These are phyloP conservation scores for Fusarium sp. DNA, from an alignment of 2,329 filamentous ascomycete genomes.

Conservation along the genomic window DNA sequence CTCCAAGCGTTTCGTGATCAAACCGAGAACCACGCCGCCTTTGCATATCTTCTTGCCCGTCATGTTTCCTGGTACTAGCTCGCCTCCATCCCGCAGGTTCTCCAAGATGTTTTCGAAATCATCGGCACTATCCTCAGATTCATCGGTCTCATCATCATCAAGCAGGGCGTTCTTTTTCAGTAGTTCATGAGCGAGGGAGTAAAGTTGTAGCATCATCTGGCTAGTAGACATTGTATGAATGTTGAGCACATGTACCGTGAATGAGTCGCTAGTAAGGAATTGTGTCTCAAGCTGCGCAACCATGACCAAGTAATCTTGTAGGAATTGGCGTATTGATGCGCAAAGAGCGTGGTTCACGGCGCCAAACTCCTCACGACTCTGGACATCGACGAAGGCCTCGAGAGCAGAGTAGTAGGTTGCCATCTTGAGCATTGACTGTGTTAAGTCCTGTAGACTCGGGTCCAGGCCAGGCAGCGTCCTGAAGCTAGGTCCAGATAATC, in stretches of 20 bases:
- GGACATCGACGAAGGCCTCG: constrained; percentile 93
- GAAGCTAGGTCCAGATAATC: constrained; percentile 86
- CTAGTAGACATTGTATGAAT: constrained; percentile 91
- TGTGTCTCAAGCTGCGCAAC: constrained; percentile 95
- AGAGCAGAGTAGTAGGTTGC: constrained; percentile 93
- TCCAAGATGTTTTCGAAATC: constrained; percentile 95
- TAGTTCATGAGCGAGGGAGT: constrained; percentile 88
- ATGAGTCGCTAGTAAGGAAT: constrained; percentile 87
- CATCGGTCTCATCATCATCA: constrained; percentile 85
- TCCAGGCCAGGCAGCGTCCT: constrained; percentile 87
- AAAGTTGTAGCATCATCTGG: constrained; percentile 92
- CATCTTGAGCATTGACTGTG: constrained; percentile 91
- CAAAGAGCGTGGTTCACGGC: constrained; percentile 96
- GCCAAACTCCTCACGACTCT: constrained; percentile 93
- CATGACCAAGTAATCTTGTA: constrained; percentile 95
- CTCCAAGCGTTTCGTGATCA: constrained; percentile 87
- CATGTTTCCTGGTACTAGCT: constrained; percentile 83
- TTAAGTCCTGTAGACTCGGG: constrained; percentile 90
- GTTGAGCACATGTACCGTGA: constrained; percentile 94
- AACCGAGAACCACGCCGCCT: constrained; percentile 92
- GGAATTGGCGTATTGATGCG: constrained; percentile 89
- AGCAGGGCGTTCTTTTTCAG: constrained; percentile 89
- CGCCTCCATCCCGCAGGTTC: constrained; percentile 87
- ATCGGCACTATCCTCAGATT: constrained; percentile 81
- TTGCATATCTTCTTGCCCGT: constrained; percentile 94